Evolutionary conservation across 176 grass and related monocot species (phyloP), one percentile per base, ranked within the genome.

Genomic region (Oryza longistaminata): DNA sequence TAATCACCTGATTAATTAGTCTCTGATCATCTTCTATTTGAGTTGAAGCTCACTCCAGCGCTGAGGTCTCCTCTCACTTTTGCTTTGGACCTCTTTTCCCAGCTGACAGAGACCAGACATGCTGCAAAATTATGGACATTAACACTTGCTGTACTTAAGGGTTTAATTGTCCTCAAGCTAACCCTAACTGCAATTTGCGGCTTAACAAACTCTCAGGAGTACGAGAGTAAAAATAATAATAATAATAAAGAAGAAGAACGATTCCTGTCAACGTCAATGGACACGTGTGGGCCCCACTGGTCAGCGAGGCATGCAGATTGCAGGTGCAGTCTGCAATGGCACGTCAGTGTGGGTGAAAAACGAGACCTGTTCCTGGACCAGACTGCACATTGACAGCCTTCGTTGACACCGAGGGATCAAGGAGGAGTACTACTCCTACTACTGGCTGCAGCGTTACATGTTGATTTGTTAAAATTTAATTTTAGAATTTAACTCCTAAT

Each of bases 41-140:
- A 62, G 58, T 7, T 62, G 8, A 62, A 62, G 7, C n/a, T 58
- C 53, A 58, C 11, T 37, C 78, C 16, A 70, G 2, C 19, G 26
- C 25, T 50, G 46, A 34, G 81, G 31, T 29, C 9, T 3, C 4
- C 64, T 40, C 2, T 40, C 3, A 29, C 58, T 65, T 52, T 83
- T 17, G 66, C 66, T 83, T 82, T 64, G 21, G 0, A 24, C 58
- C 21, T 62, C 22, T 15, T 21, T 83, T 76, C 58, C 64, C 73
- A 76, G 50, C 73, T 53, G 22, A 84, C 2, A 76, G 48, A 70
- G 34, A 85, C 83, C 83, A 44, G 14, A 77, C 48, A 45, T 78
- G 83, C 74, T 35, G 16, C 24, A 22, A 50, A 74, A 33, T 70
- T 31, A 45, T 60, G 7, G 19, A 24, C 74, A n/a, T 42, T 70